phyloP scores from a whole-genome alignment of 1,284 basidiomycete species.

The Heterobasidion occidentale region DNA sequence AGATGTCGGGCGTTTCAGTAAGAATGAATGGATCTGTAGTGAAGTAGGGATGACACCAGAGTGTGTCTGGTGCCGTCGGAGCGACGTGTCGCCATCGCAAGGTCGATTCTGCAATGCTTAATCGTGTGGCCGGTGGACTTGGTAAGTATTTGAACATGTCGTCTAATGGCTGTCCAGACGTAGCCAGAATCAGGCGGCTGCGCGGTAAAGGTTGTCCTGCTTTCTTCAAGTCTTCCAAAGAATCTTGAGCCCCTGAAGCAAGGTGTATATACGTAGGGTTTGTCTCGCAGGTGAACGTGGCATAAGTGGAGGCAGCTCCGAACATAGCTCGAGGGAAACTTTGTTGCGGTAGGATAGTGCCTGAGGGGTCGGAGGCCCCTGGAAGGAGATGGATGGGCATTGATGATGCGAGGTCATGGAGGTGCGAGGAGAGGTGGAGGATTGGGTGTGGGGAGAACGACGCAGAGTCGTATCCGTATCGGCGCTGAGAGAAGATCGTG shows the following conservation, averaged over 20 bases:
- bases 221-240: conserved; percentile 10
- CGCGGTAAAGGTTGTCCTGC: conserved; percentile 4
- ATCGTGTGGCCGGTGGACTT: conserved; percentile 54
- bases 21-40: conserved; percentile 88
- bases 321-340: conserved; percentile 90
- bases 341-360: conserved; percentile 89
- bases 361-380: conserved; percentile 83
- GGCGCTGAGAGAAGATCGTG: conserved; percentile 30
- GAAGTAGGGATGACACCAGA: conserved; percentile 97
- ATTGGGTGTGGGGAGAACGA: conserved; percentile 73
- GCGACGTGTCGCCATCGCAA: conserved; percentile 94
- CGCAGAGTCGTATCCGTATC: conserved; percentile 51
- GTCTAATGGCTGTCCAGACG: conserved; percentile 89
- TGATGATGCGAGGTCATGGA: conserved; percentile 65
- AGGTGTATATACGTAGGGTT: conserved; percentile 86
- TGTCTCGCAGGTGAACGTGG: conserved; percentile 74
- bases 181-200: conserved; percentile 62
- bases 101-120: conserved; percentile 74
- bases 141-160: conserved; percentile 93
- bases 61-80: conserved; percentile 95
- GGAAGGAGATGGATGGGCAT: conserved; percentile 82
- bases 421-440: conserved; percentile 57
- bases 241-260: conserved; percentile 21
- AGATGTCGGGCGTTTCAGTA: conserved; percentile 77
- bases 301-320: conserved; percentile 54